A percentile compares a stretch with the other conserved stretches of the same genome.
These are phyloP conservation scores for Mesotaenium endlicherianum DNA, from an alignment of 139 green algal genomes.

Conservation along the genomic window DNA sequence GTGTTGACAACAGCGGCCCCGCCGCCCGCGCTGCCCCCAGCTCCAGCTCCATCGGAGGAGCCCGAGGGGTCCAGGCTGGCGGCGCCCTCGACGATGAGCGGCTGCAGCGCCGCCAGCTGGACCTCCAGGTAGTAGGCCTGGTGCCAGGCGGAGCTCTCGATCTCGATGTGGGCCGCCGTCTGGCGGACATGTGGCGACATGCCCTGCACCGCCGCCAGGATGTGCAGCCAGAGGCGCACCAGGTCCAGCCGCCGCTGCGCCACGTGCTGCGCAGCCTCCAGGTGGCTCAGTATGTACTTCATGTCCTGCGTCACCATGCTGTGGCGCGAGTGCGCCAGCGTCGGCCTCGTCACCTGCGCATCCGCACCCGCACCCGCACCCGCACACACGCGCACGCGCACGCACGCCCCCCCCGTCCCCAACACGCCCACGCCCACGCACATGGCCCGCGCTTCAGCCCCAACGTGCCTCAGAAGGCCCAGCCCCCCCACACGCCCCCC, in stretches of 20 bases:
- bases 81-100: slow-evolving; percentile 27
- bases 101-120: slow-evolving; percentile 18
- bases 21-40: too few relatives aligned
- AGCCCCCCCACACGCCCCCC: too few relatives aligned
- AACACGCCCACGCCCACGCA: too few relatives aligned
- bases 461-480: too few relatives aligned
- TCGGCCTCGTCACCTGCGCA: neutral
- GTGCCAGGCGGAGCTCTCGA: slow-evolving; percentile 38
- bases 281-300: slow-evolving; percentile 35
- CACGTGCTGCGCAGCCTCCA: slow-evolving; percentile 3
- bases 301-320: slow-evolving; percentile 23
- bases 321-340: slow-evolving; percentile 2
- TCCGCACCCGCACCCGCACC: neutral
- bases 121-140: slow-evolving; percentile 23
- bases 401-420: too few relatives aligned
- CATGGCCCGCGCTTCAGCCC: too few relatives aligned
- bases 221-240: slow-evolving; percentile 8
- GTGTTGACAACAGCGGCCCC: too few relatives aligned
- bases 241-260: slow-evolving; percentile 21
- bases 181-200: slow-evolving; percentile 30
- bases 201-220: slow-evolving; percentile 34
- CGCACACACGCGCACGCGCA: neutral
- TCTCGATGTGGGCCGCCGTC: slow-evolving; percentile 26
- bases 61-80: neutral
- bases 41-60: too few relatives aligned